Base-by-base conservation (phyloP, 179 eudicot species). In the Corrigiola litoralis region DNA sequence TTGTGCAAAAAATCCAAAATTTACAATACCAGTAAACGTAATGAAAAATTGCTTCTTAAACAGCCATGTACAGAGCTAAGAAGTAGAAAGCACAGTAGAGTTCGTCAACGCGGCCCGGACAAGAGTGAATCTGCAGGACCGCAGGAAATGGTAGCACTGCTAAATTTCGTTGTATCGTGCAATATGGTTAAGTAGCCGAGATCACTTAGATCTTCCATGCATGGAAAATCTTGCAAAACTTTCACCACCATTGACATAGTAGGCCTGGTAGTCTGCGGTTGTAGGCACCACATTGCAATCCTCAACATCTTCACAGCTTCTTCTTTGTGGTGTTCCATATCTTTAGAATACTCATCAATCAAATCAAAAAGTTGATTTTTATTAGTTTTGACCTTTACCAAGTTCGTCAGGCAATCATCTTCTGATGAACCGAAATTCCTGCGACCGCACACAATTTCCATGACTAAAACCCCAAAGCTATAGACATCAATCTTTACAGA, bases 231-330 rank as follows among this genome's bases (percentile, higher is more conserved):
- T 52, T 65, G 49, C 37, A 65, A 17, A 10, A 65, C 60, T 52
- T 65, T 40, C 1, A 52, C 60, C 8, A 52, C 69, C 60, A 65
- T 65, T 0, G 60, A 52, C 60, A 65, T 51, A 1, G 69, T 65
- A 24, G 69, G 60, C 21, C 59, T 65, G 18, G 51, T 51, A 4
- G 51, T 37, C 4, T 65, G 69, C 50, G 69, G 69, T 2, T 65
- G 60, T 48, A 64, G 12, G 7, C 59, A 64, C 59, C 59, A 65
- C 21, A 63, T 63, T 6, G 46, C 58, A 16, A 63, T 63, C 67
- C 49, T 63, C 67, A 49, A 20, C 21, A 63, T 36, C 46, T 63
- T 49, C 58, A 63, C 58, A 3, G 7, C 18, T 7, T 65, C 59
- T 38, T 38, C 40, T 21, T 11, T 12, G 23, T 65, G 9, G 18